Evolutionary conservation across 225 moss, liverwort and hornwort genomes (phyloP).

Genomic region (Antitrichia curtipendula): DNA sequence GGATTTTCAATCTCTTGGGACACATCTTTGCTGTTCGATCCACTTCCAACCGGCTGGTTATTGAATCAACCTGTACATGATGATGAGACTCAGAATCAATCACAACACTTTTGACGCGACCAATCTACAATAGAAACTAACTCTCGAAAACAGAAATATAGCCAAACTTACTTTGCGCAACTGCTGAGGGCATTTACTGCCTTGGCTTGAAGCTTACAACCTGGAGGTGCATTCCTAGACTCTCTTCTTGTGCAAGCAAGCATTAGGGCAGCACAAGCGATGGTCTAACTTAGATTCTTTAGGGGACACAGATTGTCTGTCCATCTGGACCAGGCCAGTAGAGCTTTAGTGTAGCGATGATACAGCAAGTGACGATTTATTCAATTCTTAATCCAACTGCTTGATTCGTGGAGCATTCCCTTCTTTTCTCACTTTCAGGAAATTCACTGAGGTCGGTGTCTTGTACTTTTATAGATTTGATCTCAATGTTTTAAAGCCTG

Average conservation of each 20-base stretch:
- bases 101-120: background rate
- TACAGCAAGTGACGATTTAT: background rate
- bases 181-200: background rate
- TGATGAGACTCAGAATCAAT: background rate
- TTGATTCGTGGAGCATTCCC: background rate
- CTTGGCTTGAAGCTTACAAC: background rate
- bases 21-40: background rate
- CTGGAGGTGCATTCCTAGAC: background rate
- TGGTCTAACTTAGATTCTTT: background rate
- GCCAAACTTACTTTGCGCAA: background rate
- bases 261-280: background rate
- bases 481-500: background rate
- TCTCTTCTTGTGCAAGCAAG: slow-evolving; percentile 1
- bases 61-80: background rate
- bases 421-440: background rate
- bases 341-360: background rate
- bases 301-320: background rate
- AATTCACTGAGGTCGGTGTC: background rate
- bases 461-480: background rate
- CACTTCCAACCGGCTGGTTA: background rate
- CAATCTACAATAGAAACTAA: background rate
- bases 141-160: background rate
- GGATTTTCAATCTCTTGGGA: background rate
- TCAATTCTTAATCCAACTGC: background rate
- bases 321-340: background rate